A percentile compares a stretch with the other conserved stretches of the same genome.
Evolutionary conservation across 2,329 filamentous ascomycete genomes (phyloP).

Genomic region (Colletotrichum phormii): DNA sequence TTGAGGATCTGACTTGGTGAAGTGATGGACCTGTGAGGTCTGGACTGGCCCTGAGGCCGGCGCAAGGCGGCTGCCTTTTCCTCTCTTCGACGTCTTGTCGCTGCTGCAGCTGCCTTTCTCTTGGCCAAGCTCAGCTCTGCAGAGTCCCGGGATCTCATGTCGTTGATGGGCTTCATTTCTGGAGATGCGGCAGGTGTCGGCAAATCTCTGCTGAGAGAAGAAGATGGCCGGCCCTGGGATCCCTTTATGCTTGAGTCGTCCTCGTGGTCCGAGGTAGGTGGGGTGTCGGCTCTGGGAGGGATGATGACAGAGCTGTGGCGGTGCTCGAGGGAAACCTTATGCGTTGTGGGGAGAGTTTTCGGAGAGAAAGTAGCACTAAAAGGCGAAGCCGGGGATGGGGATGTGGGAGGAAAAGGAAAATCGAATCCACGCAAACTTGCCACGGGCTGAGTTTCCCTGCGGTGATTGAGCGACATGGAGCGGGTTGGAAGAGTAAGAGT

Average conservation of each 20-base stretch:
- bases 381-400: constrained; percentile 39
- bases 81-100: constrained; percentile 32
- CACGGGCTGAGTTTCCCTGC: constrained; percentile 28
- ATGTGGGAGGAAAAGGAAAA: constrained; percentile 50
- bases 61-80: constrained; percentile 39
- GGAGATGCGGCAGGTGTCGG: constrained; percentile 50
- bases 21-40: constrained; percentile 35
- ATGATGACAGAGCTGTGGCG: constrained; percentile 37
- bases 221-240: constrained; percentile 15
- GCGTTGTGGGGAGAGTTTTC: constrained; percentile 4
- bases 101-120: constrained; percentile 25
- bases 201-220: constrained; percentile 38
- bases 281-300: constrained; percentile 45
- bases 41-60: constrained; percentile 46
- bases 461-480: constrained; percentile 28
- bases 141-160: constrained; percentile 41
- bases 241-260: constrained; percentile 41
- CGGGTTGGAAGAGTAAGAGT: constrained; percentile 21
- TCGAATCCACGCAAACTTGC: constrained; percentile 50
- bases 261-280: constrained; percentile 48
- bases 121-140: constrained; percentile 28
- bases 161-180: constrained; percentile 43
- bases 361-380: constrained; percentile 22
- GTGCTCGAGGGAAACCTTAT: constrained; percentile 26
- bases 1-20: constrained; percentile 40